Percentiles rank a stretch among this genome's conserved stretches.
Evolutionary conservation across 345 rosid genomes (phyloP).

Genomic region (Citrus cavaleriei): DNA sequence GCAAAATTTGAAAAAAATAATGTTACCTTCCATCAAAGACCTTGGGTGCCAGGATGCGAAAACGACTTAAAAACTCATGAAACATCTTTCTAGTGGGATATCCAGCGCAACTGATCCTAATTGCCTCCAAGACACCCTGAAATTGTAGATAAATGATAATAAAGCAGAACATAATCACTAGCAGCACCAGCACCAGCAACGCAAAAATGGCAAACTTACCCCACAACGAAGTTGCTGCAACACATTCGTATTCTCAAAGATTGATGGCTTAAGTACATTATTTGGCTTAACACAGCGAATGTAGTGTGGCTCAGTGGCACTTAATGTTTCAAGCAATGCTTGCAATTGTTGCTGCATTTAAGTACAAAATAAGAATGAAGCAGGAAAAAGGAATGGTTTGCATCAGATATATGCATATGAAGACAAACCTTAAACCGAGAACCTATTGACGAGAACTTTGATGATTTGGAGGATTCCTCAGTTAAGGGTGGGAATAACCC

Average conservation of each 20-base stretch:
- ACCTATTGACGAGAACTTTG: slow-evolving; percentile 96
- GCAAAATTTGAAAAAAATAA: slow-evolving; percentile 4
- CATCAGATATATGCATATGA: neutral
- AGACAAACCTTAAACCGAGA: slow-evolving; percentile 79
- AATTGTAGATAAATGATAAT: neutral
- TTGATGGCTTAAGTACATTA: slow-evolving; percentile 82
- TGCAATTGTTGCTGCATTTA: slow-evolving; percentile 90
- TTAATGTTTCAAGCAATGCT: slow-evolving; percentile 86
- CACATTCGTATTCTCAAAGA: slow-evolving; percentile 77
- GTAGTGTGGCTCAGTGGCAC: slow-evolving; percentile 91
- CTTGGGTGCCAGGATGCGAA: slow-evolving; percentile 63
- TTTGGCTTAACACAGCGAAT: slow-evolving; percentile 98
- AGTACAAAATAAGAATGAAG: slow-evolving; percentile 17
- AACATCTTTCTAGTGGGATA: slow-evolving; percentile 88
- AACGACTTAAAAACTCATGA: slow-evolving; percentile 65
- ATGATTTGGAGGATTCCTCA: slow-evolving; percentile 83
- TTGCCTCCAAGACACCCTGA: slow-evolving; percentile 99
- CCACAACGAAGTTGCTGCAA: slow-evolving; percentile 96
- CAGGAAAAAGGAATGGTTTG: neutral
- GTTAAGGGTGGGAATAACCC: slow-evolving; percentile 71
- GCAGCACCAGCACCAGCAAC: neutral
- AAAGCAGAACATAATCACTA: neutral
- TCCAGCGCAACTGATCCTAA: slow-evolving; percentile 98
- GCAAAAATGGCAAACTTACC: slow-evolving; percentile 47
- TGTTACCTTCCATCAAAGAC: slow-evolving; percentile 52